These are phyloP conservation scores for Candida oleophila DNA, from an alignment of 805 yeast genomes.

Conservation along the genomic window DNA sequence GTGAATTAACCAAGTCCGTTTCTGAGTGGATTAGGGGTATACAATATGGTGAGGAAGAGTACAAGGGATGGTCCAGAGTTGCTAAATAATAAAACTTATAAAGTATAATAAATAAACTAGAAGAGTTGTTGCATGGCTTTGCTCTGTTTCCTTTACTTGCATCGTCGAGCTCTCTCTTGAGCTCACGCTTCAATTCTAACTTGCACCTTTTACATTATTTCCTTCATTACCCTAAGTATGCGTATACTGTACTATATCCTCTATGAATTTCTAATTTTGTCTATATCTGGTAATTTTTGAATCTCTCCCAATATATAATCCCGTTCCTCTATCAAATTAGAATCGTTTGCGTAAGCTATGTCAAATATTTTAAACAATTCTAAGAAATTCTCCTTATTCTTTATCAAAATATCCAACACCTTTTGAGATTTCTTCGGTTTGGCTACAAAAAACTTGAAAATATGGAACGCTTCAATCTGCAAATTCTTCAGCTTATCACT, in stretches of 20 bases:
- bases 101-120: background rate
- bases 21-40: constrained; percentile 85
- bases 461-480: constrained; percentile 87
- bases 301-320: constrained; percentile 77
- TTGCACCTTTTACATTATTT: background rate
- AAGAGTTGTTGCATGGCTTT: background rate
- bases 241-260: too few species aligned
- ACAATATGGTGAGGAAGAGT: constrained; percentile 83
- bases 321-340: constrained; percentile 71
- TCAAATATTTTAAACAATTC: constrained; percentile 67
- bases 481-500: constrained; percentile 88
- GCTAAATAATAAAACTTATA: constrained; percentile 18
- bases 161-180: too few species aligned
- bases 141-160: too few species aligned
- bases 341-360: constrained; percentile 60
- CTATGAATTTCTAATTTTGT: constrained; percentile 8
- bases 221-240: too few species aligned
- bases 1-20: constrained; percentile 73
- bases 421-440: constrained; percentile 87
- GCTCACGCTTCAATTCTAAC: too few species aligned
- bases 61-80: constrained; percentile 51
- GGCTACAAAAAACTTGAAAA: constrained; percentile 94
- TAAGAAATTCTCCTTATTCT: constrained; percentile 77
- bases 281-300: constrained; percentile 64
- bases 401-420: constrained; percentile 75